phyloP scores from a whole-genome alignment of 2,329 filamentous ascomycete species.

The Cercospora beticola region DNA sequence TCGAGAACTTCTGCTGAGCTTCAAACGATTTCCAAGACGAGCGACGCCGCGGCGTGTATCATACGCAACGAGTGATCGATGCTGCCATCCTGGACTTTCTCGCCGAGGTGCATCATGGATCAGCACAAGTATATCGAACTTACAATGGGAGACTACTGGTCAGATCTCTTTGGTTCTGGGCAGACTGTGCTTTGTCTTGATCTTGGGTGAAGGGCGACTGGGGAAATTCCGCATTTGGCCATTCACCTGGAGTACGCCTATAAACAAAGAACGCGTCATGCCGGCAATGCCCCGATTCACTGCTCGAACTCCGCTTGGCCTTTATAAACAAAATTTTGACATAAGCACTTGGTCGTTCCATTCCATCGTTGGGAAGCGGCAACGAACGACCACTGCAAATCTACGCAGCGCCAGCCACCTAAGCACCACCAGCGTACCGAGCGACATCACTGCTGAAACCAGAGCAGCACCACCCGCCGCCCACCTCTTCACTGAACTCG shows the following conservation, averaged over 20 bases:
- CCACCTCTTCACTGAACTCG: background rate
- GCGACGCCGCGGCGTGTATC: no score
- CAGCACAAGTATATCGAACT: background rate
- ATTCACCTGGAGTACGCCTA: background rate
- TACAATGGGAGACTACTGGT: background rate
- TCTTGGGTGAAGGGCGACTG: background rate
- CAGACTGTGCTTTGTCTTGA: background rate
- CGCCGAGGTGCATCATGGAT: background rate
- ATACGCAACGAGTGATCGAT: no score
- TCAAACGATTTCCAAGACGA: no score
- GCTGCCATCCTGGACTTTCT: no score
- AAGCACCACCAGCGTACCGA: background rate
- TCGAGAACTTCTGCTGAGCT: no score
- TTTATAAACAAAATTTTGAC: background rate
- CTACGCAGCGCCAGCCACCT: background rate
- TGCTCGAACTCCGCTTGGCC: background rate
- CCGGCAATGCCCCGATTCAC: background rate
- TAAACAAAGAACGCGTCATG: background rate
- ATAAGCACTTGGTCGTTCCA: background rate
- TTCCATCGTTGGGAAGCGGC: background rate
- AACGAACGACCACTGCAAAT: background rate
- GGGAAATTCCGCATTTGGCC: background rate
- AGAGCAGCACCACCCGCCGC: background rate
- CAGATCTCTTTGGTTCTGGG: background rate
- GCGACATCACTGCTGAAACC: background rate